Evolutionary conservation across 495 filamentous ascomycete genomes (phyloP).

Genomic region (Mytilinidion resinicola): DNA sequence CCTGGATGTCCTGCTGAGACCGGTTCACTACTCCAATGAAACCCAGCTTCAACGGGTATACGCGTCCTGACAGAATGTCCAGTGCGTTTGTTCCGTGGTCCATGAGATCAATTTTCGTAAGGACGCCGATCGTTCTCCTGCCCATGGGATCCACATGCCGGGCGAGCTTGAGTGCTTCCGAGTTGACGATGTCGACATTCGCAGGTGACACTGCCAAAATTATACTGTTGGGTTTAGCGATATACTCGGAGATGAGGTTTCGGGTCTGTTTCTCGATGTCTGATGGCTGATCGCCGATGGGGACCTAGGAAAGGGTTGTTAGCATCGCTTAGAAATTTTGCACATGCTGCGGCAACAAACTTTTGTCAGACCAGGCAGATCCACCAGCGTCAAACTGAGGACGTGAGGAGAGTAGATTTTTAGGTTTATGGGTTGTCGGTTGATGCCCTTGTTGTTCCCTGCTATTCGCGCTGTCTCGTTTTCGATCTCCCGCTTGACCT

Average conservation of each 20-base stretch:
- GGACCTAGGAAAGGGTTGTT: conserved; percentile 49
- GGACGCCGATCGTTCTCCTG: conserved; percentile 88
- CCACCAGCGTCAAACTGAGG: conserved; percentile 90
- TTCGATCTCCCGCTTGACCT: conserved; percentile 96
- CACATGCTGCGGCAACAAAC: conserved; percentile 41
- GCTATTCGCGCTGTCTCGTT: conserved; percentile 92
- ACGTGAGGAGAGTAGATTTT: conserved; percentile 99
- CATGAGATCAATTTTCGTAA: conserved; percentile 98
- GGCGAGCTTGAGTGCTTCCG: conserved; percentile 93
- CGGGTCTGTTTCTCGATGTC: conserved; percentile 99
- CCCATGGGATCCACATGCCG: conserved; percentile 95
- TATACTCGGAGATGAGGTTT: conserved; percentile 95
- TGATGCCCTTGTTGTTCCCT: conserved; percentile 98
- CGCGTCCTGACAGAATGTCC: conserved; percentile 90
- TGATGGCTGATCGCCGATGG: conserved; percentile 94
- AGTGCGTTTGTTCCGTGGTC: conserved; percentile 98
- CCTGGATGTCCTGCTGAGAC: conserved; percentile 97
- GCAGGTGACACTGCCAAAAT: conserved; percentile 94
- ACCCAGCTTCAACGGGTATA: conserved; percentile 94
- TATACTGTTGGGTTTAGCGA: conserved; percentile 98
- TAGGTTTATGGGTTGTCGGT: conserved; percentile 91
- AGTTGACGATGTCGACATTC: conserved; percentile 98
- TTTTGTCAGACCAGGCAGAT: conserved; percentile 94
- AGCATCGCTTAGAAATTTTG: conserved; percentile 9
- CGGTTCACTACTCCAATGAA: conserved; percentile 98